Base-by-base conservation (phyloP, 345 rosid species). In the Reutealis trisperma region DNA sequence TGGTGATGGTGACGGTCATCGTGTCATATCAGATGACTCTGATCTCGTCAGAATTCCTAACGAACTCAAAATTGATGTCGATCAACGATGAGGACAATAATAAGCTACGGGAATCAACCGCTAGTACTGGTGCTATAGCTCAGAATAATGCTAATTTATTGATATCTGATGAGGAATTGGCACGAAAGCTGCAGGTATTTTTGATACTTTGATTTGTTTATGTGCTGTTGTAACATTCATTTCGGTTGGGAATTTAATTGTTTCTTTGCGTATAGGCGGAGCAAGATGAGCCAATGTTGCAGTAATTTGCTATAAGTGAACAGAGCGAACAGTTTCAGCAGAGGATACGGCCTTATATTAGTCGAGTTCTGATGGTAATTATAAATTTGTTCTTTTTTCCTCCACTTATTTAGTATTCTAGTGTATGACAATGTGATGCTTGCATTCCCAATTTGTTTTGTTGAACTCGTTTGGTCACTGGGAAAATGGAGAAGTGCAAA, bases 221-320 rank as follows among this genome's bases (percentile, higher is more conserved):
- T 19, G 71, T 27, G 49, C 18, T 9, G 51, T 70, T 16, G 69
- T n/a, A 25, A 30, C 51, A 1, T 54, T 51, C 59, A 19, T 58
- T 72, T 52, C 8, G 27, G 15, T 49, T 61, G 5, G 19, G 1
- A 37, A 1, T 11, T 11, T 1, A 22, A 2, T 57, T 44, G 22
- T 61, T 47, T 59, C 21, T 57, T 47, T 12, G 74, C 47, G 67
- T 80, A 67, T 74, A 95, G 99, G 96, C 92, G 1, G 93, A 92
- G 84, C 97, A 95, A 89, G 94, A 93, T 78, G 96, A 93, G 12
- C 82, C 93, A 71, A 63, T 90, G 92, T 61, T 87, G 54, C 96
- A 89, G 79, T 90, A 88, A 84, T 80, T 75, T 81, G 82, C 58
- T 57, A 91, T 80, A 25, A 74, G 49, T 47, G 83, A 82, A 37